phyloP scores from a whole-genome alignment of 1,139 yeast genomes.

The Diutina mesorugosa region DNA sequence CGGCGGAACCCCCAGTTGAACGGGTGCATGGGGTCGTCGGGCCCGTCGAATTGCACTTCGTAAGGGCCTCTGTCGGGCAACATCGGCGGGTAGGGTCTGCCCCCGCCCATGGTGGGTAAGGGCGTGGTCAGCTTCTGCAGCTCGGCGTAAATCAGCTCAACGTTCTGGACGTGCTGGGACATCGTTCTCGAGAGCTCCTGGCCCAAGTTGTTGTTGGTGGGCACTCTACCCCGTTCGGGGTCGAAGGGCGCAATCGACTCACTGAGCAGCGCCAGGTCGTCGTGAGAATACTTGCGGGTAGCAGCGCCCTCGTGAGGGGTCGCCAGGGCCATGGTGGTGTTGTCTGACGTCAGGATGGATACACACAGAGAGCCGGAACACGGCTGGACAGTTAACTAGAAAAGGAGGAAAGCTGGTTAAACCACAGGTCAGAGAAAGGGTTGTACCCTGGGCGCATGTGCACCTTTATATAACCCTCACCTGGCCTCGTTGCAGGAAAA shows the following conservation, averaged over 20 bases:
- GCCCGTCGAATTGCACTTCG: slow-evolving; percentile 48
- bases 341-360: background rate
- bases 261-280: background rate
- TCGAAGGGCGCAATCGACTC: background rate
- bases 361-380: background rate
- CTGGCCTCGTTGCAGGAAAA: background rate
- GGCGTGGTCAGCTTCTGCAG: slow-evolving; percentile 7
- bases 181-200: slow-evolving; percentile 5
- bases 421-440: too few relatives aligned
- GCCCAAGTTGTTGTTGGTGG: background rate
- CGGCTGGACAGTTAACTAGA: background rate
- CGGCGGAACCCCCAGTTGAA: slow-evolving; percentile 40
- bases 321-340: background rate
- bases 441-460: too few relatives aligned
- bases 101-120: slow-evolving; percentile 42
- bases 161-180: slow-evolving; percentile 14
- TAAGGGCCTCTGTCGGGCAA: slow-evolving; percentile 38
- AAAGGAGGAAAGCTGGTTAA: too few relatives aligned
- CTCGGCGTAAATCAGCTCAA: slow-evolving; percentile 12
- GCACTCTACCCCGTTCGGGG: background rate
- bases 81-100: slow-evolving; percentile 37
- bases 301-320: background rate
- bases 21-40: slow-evolving; percentile 49
- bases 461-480: background rate
- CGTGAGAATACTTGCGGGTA: background rate